Percentiles rank a stretch among this genome's conserved stretches.
phyloP scores from a whole-genome alignment of 768 basidiomycete species.

The Boletus sensibilis region DNA sequence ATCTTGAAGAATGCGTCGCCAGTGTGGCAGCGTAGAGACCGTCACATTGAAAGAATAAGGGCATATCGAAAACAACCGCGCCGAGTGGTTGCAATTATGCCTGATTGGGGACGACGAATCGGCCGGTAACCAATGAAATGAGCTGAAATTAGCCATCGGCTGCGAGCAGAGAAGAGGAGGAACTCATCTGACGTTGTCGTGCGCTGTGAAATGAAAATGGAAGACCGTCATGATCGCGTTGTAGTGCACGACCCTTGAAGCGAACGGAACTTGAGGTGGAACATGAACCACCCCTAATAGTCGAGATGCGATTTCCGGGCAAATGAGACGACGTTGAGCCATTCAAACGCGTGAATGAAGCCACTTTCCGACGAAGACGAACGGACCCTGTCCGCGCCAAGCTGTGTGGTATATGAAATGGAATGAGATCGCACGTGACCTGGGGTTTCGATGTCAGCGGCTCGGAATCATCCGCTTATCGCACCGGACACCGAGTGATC shows the following conservation, averaged over 20 bases:
- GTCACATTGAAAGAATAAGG: background rate
- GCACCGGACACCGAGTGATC: background rate
- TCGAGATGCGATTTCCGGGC: background rate
- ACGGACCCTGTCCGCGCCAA: background rate
- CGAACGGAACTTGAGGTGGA: constrained; percentile 19
- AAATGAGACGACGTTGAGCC: background rate
- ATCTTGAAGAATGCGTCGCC: background rate
- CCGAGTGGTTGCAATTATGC: background rate
- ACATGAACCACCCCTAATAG: background rate
- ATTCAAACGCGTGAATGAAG: background rate
- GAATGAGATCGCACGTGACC: constrained; percentile 17
- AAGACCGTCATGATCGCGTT: constrained; percentile 16
- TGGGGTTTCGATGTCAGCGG: constrained; percentile 20
- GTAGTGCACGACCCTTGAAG: constrained; percentile 12
- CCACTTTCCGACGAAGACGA: background rate
- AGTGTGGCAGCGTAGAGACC: background rate
- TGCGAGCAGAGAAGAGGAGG: constrained; percentile 13
- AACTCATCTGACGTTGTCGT: constrained; percentile 3
- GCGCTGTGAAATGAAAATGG: constrained; percentile 21
- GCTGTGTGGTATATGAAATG: background rate
- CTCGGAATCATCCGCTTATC: constrained; percentile 23
- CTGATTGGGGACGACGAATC: constrained; percentile 2
- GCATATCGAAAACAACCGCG: background rate
- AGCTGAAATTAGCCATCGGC: constrained; percentile 12
- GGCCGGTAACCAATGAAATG: constrained; percentile 7